Percentiles rank a stretch among this genome's conserved stretches.
Evolutionary conservation across 805 yeast genomes (phyloP).

Genomic region (Lachancea meyersii): DNA sequence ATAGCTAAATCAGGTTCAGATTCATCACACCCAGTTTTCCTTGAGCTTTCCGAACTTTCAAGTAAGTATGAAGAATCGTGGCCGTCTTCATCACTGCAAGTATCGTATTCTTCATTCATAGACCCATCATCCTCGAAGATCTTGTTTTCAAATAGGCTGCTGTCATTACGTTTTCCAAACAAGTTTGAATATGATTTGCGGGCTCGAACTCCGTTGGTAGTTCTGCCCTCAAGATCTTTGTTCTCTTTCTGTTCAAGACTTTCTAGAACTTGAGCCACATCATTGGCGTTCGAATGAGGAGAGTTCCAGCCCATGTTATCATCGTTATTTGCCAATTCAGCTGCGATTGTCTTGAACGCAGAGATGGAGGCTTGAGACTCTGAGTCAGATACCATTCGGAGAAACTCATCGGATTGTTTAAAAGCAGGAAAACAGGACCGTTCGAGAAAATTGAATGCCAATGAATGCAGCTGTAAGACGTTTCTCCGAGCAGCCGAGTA

Average conservation of each 20-base stretch:
- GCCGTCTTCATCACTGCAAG: conserved; percentile 1
- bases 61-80: not conserved
- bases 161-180: conserved; percentile 13
- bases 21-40: conserved; percentile 21
- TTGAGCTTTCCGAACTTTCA: not conserved
- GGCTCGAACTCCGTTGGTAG: not conserved
- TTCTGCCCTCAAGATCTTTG: not conserved
- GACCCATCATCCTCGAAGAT: conserved; percentile 10
- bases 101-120: conserved; percentile 19
- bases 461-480: conserved; percentile 53
- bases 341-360: conserved; percentile 16
- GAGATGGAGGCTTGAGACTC: conserved; percentile 31
- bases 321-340: conserved; percentile 15
- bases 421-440: conserved; percentile 50
- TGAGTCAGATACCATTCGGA: conserved; percentile 46
- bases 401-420: conserved; percentile 49
- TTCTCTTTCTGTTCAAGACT: conserved; percentile 19
- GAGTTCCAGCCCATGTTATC: not conserved
- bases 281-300: conserved; percentile 18
- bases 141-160: conserved; percentile 13
- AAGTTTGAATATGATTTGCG: conserved; percentile 8
- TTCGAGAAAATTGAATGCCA: conserved; percentile 46
- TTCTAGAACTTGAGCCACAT: conserved; percentile 24
- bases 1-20: conserved; percentile 24
- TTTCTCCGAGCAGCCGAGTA: conserved; percentile 46